These are phyloP conservation scores for Ophiognomonia clavigignenti-juglandacearum DNA, from an alignment of 2,329 filamentous ascomycete genomes.

Conservation along the genomic window DNA sequence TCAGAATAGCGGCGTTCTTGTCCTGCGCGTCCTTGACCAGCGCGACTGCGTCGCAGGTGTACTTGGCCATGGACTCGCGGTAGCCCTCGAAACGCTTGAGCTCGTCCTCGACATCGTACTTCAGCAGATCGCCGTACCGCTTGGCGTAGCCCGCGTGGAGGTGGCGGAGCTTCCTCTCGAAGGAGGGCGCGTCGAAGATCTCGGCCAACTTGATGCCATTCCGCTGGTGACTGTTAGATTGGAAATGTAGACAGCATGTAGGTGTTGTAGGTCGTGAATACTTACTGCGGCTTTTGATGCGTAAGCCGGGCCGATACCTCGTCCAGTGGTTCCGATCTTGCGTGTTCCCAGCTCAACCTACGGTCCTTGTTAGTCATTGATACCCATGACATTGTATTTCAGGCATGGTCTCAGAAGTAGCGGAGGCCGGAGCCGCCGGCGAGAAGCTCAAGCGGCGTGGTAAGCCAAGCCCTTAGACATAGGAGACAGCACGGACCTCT, in stretches of 20 bases:
- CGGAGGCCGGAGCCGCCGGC: neutral
- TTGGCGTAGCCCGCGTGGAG: constrained; percentile 61
- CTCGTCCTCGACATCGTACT: constrained; percentile 66
- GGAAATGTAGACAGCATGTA: too few relatives aligned
- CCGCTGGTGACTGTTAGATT: constrained; percentile 25
- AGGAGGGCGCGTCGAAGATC: constrained; percentile 60
- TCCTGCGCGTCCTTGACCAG: constrained; percentile 55
- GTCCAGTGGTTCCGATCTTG: constrained; percentile 38
- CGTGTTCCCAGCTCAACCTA: constrained; percentile 30
- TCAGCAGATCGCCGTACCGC: constrained; percentile 61
- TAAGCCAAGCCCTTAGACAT: too few relatives aligned
- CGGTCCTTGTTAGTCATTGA: neutral
- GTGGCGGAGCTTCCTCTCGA: constrained; percentile 60
- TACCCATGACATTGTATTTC: neutral
- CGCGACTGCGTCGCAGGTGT: constrained; percentile 62
- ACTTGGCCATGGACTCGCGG: constrained; percentile 51
- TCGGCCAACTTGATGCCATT: constrained; percentile 64
- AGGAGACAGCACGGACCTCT: constrained; percentile 32
- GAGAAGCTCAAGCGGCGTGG: neutral
- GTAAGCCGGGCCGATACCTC: constrained; percentile 23
- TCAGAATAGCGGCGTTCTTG: constrained; percentile 47
- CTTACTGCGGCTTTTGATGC: constrained; percentile 21
- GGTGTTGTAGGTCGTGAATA: constrained; percentile 17
- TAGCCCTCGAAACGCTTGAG: constrained; percentile 57
- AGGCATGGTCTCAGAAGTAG: too few relatives aligned